These are phyloP conservation scores for Tetrapisispora nanseiensis DNA, from an alignment of 805 yeast species.

Conservation along the genomic window DNA sequence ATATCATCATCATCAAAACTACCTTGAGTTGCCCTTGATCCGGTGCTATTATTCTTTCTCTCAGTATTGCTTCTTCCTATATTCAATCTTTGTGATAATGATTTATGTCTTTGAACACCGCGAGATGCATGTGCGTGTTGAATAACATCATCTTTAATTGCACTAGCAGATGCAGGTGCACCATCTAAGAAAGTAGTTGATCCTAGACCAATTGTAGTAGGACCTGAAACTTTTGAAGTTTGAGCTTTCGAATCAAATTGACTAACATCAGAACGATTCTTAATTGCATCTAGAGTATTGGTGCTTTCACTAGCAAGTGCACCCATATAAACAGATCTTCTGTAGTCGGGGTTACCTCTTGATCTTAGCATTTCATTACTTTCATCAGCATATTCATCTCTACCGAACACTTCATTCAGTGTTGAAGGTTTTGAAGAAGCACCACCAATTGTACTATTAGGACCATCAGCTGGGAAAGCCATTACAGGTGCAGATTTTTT, in stretches of 20 bases:
- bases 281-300: constrained; percentile 34
- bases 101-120: constrained; percentile 70
- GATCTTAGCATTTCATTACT: constrained; percentile 35
- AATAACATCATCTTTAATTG: constrained; percentile 32
- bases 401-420: constrained; percentile 73
- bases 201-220: constrained; percentile 80
- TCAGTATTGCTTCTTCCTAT: constrained; percentile 3
- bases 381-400: constrained; percentile 37
- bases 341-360: constrained; percentile 3
- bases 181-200: constrained; percentile 90
- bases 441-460: constrained; percentile 39
- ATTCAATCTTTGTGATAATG: constrained; percentile 57
- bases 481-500: constrained; percentile 80
- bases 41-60: neutral
- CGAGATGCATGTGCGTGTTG: constrained; percentile 28
- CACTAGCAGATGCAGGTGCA: constrained; percentile 69
- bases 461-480: constrained; percentile 95
- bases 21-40: neutral
- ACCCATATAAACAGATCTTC: constrained; percentile 4
- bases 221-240: constrained; percentile 74
- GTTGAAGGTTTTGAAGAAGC: constrained; percentile 47
- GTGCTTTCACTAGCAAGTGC: constrained; percentile 4
- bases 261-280: constrained; percentile 38
- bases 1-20: constrained; percentile 22
- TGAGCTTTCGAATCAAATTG: constrained; percentile 64